Conservation (phyloP, 1,284 basidiomycete genomes). For the Trichosporon coremiiforme region DNA sequence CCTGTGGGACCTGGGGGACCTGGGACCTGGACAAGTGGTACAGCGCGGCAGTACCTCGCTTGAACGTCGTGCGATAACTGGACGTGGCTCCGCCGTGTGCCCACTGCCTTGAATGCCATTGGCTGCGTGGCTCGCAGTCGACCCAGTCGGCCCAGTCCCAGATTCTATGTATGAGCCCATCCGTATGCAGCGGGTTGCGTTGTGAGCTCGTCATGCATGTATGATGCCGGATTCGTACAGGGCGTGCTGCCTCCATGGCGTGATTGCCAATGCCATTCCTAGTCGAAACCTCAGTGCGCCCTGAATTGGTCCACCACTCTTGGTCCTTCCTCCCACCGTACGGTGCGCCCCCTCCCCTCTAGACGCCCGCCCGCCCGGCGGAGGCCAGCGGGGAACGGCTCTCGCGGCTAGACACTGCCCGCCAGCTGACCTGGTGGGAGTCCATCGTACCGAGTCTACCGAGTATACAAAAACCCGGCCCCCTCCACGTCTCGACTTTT, state of each 20-base stretch:
- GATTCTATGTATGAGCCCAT: too few species aligned
- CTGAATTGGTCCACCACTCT: constrained; percentile 4
- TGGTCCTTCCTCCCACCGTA: not conserved
- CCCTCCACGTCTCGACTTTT: constrained; percentile 19
- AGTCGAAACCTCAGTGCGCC: not conserved
- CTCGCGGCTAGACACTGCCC: not conserved
- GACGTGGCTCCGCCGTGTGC: too few species aligned
- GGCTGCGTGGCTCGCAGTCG: not conserved
- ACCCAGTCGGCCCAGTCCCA: not conserved
- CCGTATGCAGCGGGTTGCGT: too few species aligned
- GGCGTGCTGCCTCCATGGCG: not conserved
- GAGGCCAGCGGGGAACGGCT: too few species aligned
- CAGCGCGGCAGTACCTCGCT: constrained; percentile 3
- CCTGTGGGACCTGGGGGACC: not conserved
- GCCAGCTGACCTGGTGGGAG: too few species aligned
- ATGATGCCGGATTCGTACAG: constrained; percentile 6
- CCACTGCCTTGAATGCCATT: too few species aligned
- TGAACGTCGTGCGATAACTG: constrained; percentile 1
- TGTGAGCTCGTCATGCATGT: constrained; percentile 3
- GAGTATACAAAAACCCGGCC: constrained; percentile 12
- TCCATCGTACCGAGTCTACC: not conserved
- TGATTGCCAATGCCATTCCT: constrained; percentile 11
- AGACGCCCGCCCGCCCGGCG: too few species aligned
- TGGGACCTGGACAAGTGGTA: not conserved
- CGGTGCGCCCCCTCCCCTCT: not conserved